A percentile compares a stretch with the other conserved stretches of the same genome.
Evolutionary conservation across 2,329 filamentous ascomycete genomes (phyloP).

Genomic region (Alternaria panax): DNA sequence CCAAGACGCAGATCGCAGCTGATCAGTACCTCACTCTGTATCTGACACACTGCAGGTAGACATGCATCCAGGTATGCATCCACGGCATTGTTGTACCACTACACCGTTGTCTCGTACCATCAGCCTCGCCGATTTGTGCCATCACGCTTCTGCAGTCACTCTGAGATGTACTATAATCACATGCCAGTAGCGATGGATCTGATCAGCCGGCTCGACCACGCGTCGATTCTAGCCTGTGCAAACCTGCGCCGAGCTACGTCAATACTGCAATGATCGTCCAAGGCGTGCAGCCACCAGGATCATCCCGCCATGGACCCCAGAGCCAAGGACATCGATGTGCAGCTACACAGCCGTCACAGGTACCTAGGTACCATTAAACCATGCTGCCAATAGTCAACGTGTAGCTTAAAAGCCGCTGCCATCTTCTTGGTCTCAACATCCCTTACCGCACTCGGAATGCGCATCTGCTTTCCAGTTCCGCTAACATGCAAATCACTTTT

Average conservation of each 20-base stretch:
- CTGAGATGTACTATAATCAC: neutral
- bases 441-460: neutral
- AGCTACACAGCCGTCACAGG: slow-evolving; percentile 23
- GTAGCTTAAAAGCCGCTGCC: slow-evolving; percentile 32
- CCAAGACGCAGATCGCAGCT: slow-evolving; percentile 22
- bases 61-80: slow-evolving; percentile 25
- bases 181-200: slow-evolving; percentile 1
- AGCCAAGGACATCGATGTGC: slow-evolving; percentile 29
- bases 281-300: slow-evolving; percentile 33
- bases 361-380: slow-evolving; percentile 14
- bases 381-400: slow-evolving; percentile 21
- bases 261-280: slow-evolving; percentile 31
- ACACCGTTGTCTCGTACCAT: neutral
- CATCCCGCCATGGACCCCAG: slow-evolving; percentile 35
- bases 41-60: slow-evolving; percentile 25
- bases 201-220: slow-evolving; percentile 22
- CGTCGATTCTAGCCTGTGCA: slow-evolving; percentile 8
- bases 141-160: neutral
- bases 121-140: slow-evolving; percentile 1
- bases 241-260: slow-evolving; percentile 4
- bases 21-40: slow-evolving; percentile 18
- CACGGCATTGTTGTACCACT: slow-evolving; percentile 25
- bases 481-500: slow-evolving; percentile 28
- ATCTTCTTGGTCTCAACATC: neutral
- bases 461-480: neutral